These are phyloP conservation scores for Plasmodium ovale DNA, from an alignment of 169 alveolate genomes.

Conservation along the genomic window DNA sequence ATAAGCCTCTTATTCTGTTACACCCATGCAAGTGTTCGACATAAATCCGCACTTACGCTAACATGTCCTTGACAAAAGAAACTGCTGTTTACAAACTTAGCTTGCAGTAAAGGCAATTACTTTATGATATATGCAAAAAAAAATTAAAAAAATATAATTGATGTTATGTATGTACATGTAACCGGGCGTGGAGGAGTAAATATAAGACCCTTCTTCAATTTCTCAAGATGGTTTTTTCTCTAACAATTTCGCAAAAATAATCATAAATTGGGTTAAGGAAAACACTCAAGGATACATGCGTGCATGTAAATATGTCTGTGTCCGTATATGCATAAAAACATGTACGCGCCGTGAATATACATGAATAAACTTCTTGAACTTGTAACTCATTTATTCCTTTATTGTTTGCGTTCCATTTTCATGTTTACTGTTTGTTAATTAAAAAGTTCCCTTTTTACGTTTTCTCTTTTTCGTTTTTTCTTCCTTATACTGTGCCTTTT, in stretches of 20 bases:
- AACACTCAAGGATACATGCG: neutral
- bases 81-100: too few relatives aligned
- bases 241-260: neutral
- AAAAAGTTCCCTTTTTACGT: neutral
- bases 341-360: neutral
- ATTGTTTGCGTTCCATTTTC: neutral
- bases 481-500: neutral
- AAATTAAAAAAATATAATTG: too few relatives aligned
- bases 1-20: too few relatives aligned
- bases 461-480: neutral
- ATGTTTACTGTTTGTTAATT: neutral
- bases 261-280: neutral
- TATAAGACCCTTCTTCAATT: neutral
- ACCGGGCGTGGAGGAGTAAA: neutral
- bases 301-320: neutral
- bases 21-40: too few relatives aligned
- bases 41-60: too few relatives aligned
- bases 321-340: neutral
- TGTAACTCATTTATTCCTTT: neutral
- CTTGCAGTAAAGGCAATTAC: neutral
- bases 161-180: neutral
- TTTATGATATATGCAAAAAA: neutral
- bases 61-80: too few relatives aligned
- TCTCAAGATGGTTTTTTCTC: neutral
- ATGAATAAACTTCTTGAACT: neutral